Conservation (phyloP, 257 asterid species). For the Solanum neorickii region DNA sequence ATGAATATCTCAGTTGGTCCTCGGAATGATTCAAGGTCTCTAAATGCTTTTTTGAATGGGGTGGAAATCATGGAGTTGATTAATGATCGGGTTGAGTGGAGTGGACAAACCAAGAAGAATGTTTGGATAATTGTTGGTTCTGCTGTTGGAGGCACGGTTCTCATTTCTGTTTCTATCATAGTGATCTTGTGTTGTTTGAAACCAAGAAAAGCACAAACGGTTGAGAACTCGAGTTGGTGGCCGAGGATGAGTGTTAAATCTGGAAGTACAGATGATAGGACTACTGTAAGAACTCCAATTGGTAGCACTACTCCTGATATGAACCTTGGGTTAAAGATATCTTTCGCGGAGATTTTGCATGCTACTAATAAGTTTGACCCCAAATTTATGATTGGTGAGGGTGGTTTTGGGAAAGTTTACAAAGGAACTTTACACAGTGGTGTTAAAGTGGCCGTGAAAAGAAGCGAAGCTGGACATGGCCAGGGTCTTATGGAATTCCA, state of each 20-base stretch:
- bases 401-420: conserved; percentile 66
- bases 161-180: neutral
- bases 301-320: conserved; percentile 18
- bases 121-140: conserved; percentile 16
- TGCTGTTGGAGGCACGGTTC: conserved; percentile 17
- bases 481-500: conserved; percentile 53
- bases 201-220: conserved; percentile 10
- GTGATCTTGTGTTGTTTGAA: conserved; percentile 2
- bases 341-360: conserved; percentile 16
- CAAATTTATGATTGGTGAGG: conserved; percentile 33
- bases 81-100: neutral
- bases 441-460: conserved; percentile 44
- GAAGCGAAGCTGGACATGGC: conserved; percentile 41
- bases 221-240: conserved; percentile 15
- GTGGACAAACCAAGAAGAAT: neutral
- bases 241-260: conserved; percentile 3
- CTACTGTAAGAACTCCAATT: conserved; percentile 1
- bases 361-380: conserved; percentile 37
- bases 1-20: conserved; percentile 33
- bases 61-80: conserved; percentile 53
- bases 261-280: conserved; percentile 21
- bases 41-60: conserved; percentile 38
- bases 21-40: neutral
- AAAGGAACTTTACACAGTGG: conserved; percentile 34
- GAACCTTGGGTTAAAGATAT: conserved; percentile 40